phyloP scores from a whole-genome alignment of 345 rosid genomes.

The Populus ilicifolia region DNA sequence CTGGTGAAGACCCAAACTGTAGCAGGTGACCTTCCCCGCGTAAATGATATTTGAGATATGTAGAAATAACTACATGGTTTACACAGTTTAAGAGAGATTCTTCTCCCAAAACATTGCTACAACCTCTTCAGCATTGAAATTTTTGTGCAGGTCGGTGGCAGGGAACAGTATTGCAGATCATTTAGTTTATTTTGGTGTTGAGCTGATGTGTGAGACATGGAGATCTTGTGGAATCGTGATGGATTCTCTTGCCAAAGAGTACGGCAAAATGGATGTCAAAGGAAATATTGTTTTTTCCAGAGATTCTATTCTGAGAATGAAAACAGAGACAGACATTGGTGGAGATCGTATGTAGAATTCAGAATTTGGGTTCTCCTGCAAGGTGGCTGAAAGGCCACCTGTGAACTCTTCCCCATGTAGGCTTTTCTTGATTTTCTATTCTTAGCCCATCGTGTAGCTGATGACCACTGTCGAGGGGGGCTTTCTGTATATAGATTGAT shows the following conservation, averaged over 20 bases:
- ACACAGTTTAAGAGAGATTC: background rate
- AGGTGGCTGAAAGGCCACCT: background rate
- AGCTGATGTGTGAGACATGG: conserved; percentile 48
- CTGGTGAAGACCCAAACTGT: conserved; percentile 77
- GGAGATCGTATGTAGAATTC: conserved; percentile 3
- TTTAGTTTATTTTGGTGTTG: conserved; percentile 65
- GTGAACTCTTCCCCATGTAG: background rate
- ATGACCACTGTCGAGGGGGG: background rate
- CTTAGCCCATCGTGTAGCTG: background rate
- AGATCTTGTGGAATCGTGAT: conserved; percentile 67
- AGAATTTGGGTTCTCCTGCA: background rate
- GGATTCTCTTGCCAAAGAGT: conserved; percentile 36
- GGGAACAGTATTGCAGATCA: conserved; percentile 79
- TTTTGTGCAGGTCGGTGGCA: conserved; percentile 60
- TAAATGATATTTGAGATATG: background rate
- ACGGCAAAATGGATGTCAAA: conserved; percentile 46
- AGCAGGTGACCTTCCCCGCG: conserved; percentile 50
- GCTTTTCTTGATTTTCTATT: background rate
- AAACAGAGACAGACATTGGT: conserved; percentile 11
- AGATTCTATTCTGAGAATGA: conserved; percentile 32
- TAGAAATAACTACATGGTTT: background rate
- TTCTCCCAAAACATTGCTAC: background rate
- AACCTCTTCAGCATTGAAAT: background rate
- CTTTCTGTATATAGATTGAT: conserved; percentile 10
- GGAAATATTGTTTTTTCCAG: conserved; percentile 66